A percentile compares a stretch with the other conserved stretches of the same genome.
phyloP scores from a whole-genome alignment of 2,329 filamentous ascomycete genomes.

The Neocatenulostroma microsporum region DNA sequence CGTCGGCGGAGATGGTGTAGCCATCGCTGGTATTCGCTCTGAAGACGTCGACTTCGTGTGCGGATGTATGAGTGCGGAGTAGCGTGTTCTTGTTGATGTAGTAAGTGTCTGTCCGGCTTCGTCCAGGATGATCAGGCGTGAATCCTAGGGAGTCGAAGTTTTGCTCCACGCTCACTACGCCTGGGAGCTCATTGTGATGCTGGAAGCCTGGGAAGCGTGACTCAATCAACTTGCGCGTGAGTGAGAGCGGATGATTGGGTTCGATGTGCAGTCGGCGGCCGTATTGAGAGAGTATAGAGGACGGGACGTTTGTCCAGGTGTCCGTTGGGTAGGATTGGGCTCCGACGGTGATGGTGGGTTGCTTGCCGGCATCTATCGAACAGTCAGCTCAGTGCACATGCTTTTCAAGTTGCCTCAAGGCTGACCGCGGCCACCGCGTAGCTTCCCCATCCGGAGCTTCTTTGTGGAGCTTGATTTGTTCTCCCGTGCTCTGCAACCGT shows the following conservation, averaged over 20 bases:
- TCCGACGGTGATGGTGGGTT: constrained; percentile 53
- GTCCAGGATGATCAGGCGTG: constrained; percentile 75
- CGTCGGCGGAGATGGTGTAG: constrained; percentile 87
- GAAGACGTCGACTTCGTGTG: constrained; percentile 82
- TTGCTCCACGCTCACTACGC: constrained; percentile 73
- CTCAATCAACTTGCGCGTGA: constrained; percentile 88
- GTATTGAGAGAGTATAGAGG: constrained; percentile 65
- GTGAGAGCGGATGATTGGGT: constrained; percentile 78
- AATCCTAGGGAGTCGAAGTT: constrained; percentile 97
- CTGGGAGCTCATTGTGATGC: constrained; percentile 70
- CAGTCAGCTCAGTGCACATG: no score
- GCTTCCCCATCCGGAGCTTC: no score
- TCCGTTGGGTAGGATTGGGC: constrained; percentile 67
- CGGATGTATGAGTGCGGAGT: constrained; percentile 86
- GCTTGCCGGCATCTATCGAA: no score
- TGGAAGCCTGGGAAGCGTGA: constrained; percentile 73
- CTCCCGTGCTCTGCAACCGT: no score
- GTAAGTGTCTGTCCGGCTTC: constrained; percentile 85
- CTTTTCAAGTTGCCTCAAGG: no score
- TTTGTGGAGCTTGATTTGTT: no score
- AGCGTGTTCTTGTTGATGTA: constrained; percentile 82
- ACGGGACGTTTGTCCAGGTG: constrained; percentile 75
- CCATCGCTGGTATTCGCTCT: constrained; percentile 63
- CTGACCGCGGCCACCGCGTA: no score
- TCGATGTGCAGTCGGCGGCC: constrained; percentile 80